A percentile compares a stretch with the other conserved stretches of the same genome.
phyloP scores from a whole-genome alignment of 306 rosid species.

The Pyrus communis region DNA sequence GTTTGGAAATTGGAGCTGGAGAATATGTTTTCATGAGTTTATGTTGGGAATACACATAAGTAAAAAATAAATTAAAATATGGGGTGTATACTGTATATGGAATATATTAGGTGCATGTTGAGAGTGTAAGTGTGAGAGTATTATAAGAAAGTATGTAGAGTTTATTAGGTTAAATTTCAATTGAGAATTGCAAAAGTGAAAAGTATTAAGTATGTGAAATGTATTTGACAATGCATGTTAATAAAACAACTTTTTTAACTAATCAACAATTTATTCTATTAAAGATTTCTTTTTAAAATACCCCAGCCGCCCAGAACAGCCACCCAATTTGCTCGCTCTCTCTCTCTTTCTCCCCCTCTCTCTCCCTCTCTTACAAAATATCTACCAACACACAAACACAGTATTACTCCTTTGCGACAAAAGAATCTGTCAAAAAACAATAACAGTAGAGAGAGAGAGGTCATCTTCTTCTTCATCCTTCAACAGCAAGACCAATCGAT shows the following conservation, averaged over 20 bases:
- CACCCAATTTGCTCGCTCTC: conserved; percentile 59
- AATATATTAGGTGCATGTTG: too few species aligned
- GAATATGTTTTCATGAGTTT: too few species aligned
- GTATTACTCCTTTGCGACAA: conserved; percentile 35
- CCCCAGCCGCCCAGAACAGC: conserved; percentile 86
- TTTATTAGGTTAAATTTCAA: too few species aligned
- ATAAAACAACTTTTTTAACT: neutral
- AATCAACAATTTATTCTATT: conserved; percentile 14
- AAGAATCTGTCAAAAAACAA: conserved; percentile 53
- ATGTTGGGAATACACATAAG: too few species aligned
- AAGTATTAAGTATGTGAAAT: too few species aligned
- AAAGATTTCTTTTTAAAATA: conserved; percentile 35
- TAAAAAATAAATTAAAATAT: too few species aligned
- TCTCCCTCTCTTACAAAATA: conserved; percentile 13
- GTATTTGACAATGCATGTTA: too few species aligned
- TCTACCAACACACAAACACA: conserved; percentile 31
- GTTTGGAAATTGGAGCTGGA: too few species aligned
- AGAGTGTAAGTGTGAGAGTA: too few species aligned
- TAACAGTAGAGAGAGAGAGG: conserved; percentile 12
- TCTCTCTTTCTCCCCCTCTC: conserved; percentile 38
- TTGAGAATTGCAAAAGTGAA: too few species aligned
- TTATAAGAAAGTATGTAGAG: too few species aligned
- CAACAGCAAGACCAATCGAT: neutral
- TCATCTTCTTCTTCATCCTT: conserved; percentile 1
- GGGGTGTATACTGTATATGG: too few species aligned